Evolutionary conservation across 2,329 filamentous ascomycete species (phyloP), one percentile per base, ranked within the genome.

Genomic region (Pseudonectria buxi): DNA sequence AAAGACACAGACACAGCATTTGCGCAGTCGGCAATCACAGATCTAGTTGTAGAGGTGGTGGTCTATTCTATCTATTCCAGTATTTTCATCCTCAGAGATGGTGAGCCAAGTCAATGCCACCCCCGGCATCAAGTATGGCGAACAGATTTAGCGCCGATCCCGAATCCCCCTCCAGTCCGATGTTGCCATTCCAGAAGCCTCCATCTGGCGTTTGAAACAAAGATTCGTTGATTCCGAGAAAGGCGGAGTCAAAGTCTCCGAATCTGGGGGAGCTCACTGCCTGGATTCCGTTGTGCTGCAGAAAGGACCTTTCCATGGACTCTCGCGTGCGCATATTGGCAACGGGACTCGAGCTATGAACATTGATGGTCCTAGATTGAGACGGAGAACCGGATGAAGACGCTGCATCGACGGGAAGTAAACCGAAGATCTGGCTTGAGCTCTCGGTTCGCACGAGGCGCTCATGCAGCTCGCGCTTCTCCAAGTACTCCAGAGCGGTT

Each of bases 31-130:
- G n/a, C n/a, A n/a, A n/a, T n/a, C n/a, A n/a, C n/a, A n/a, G n/a
- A n/a, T n/a, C n/a, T n/a, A n/a, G n/a, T n/a, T n/a, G n/a, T n/a
- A n/a, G n/a, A n/a, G n/a, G n/a, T n/a, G n/a, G n/a, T n/a, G n/a
- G n/a, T n/a, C n/a, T n/a, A n/a, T n/a, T n/a, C n/a, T n/a, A n/a
- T n/a, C 18, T 22, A 6, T 22, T 22, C 5, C 5, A 6, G 18
- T 6, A 22, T 22, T 22, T 6, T 22, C 18, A 22, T 22, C 5
- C 26, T 36, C 24, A 63, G 14, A 63, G 43, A 39, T 63, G 58
- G 41, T 65, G 61, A 7, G 62, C 69, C 27, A 74, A 53, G 46
- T 74, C 71, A 35, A 75, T 74, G 7, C 71, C 70, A 0, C 71
- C 71, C 2, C 69, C 68, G 0, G 63, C 63, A 26, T 74, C 71